These are phyloP conservation scores for Daldinia sp. DNA, from an alignment of 2,329 filamentous ascomycete species.

Conservation along the genomic window DNA sequence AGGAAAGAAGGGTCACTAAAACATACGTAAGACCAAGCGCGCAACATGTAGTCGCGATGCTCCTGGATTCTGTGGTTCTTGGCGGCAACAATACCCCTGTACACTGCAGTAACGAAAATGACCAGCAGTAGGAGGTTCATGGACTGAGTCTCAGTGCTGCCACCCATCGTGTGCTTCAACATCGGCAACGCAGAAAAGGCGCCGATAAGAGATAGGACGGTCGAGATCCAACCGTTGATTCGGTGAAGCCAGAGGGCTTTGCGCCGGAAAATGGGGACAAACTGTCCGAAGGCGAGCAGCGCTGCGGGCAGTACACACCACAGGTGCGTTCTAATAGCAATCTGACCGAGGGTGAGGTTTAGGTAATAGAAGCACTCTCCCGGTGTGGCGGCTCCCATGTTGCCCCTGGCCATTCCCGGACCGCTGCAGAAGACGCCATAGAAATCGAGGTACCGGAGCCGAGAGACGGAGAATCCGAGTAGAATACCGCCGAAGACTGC, in stretches of 20 bases:
- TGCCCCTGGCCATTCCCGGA: slow-evolving; percentile 11
- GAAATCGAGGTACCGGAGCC: slow-evolving; percentile 63
- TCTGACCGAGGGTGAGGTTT: slow-evolving; percentile 41
- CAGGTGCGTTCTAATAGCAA: slow-evolving; percentile 61
- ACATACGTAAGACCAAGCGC: slow-evolving; percentile 64
- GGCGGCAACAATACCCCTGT: slow-evolving; percentile 67
- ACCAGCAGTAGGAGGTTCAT: slow-evolving; percentile 59
- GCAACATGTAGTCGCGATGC: slow-evolving; percentile 73
- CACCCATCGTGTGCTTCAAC: slow-evolving; percentile 64
- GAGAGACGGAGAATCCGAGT: slow-evolving; percentile 62
- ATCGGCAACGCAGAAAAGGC: slow-evolving; percentile 67
- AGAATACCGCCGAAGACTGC: slow-evolving; percentile 61
- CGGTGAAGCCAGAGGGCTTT: slow-evolving; percentile 67
- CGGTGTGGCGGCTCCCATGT: slow-evolving; percentile 42
- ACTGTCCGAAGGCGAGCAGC: slow-evolving; percentile 61
- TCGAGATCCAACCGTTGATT: slow-evolving; percentile 68
- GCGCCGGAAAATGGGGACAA: slow-evolving; percentile 61
- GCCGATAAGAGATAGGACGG: slow-evolving; percentile 60
- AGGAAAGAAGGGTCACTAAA: neutral
- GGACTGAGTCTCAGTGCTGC: slow-evolving; percentile 63
- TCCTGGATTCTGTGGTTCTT: slow-evolving; percentile 72
- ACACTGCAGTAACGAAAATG: slow-evolving; percentile 58
- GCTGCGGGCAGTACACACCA: slow-evolving; percentile 59
- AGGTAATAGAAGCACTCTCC: slow-evolving; percentile 59
- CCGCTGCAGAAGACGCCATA: slow-evolving; percentile 53